Evolutionary conservation across 345 rosid species (phyloP), one percentile per base, ranked within the genome.

Genomic region (Garcia nutans): DNA sequence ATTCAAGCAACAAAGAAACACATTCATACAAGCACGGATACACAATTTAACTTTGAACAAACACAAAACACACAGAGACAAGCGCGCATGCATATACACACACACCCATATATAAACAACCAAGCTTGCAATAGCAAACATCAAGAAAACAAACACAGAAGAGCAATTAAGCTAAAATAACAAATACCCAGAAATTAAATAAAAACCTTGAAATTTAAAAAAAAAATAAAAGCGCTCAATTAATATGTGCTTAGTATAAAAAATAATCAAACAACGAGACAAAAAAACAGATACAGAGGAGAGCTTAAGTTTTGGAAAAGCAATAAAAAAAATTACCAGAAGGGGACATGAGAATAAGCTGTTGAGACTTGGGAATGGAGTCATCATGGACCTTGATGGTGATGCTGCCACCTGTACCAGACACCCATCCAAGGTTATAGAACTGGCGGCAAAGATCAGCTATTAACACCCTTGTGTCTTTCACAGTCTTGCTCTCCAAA

Each of bases 391-490:
- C 94, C 83, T 91, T 91, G 69, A 86, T 78, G 42, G 99, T 89
- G 84, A 93, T 91, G 82, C 99, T 95, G 37, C 99, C 98, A 6
- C 99, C 97, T 11, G 98, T 93, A 31, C 97, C 99, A 16, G 91
- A 90, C 0, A 95, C 96, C 99, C 99, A 93, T n/a, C 98, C 98
- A 71, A 89, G 93, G 54, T 76, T 82, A 77, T 93, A 95, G 81
- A 95, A 95, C 15, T 91, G 98, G 67, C 93, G 92, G 80, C 99
- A 90, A 19, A 93, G 94, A 80, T 95, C 93, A 70, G 96, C 82
- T 42, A 92, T 68, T 78, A 93, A 54, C 63, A 83, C 80, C 74
- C 87, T 82, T 17, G 96, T 80, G 42, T 93, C 97, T 85, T 85
- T 84, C 86, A 90, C 88, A 3, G 81, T 80, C 47, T 82, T 84